These are phyloP conservation scores for Yamadazyma friedrichii DNA, from an alignment of 1,139 yeast genomes.

Conservation along the genomic window DNA sequence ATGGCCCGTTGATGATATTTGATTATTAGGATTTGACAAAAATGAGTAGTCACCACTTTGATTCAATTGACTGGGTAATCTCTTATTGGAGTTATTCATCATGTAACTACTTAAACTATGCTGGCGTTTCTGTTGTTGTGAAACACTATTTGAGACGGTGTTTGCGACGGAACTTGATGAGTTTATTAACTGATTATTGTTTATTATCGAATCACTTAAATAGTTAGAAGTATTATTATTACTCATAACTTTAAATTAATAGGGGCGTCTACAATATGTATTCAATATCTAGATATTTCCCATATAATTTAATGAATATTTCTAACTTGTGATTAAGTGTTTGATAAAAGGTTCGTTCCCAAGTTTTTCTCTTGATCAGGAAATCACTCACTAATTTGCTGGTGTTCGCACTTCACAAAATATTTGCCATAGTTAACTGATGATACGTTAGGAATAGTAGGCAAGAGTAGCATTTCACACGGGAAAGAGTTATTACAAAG, in stretches of 20 bases:
- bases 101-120: conserved; percentile 37
- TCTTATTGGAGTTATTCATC: conserved; percentile 34
- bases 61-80: conserved; percentile 26
- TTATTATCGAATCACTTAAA: conserved; percentile 8
- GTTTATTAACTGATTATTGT: conserved; percentile 9
- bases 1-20: background rate
- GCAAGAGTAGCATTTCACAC: background rate
- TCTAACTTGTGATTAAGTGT: too few species aligned
- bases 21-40: conserved; percentile 5
- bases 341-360: too few species aligned
- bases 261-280: too few species aligned
- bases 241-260: conserved; percentile 4
- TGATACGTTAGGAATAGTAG: too few species aligned
- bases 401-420: conserved; percentile 2
- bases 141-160: too few species aligned
- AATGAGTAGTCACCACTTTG: conserved; percentile 7
- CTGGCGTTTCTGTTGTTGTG: conserved; percentile 38
- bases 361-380: conserved; percentile 4
- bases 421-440: too few species aligned
- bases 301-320: too few species aligned
- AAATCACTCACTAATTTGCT: conserved; percentile 2
- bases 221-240: conserved; percentile 5
- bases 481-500: too few species aligned
- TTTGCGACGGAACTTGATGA: too few species aligned
- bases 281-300: background rate